Evolutionary conservation across 208 protist species (phyloP), one percentile per base, ranked within the genome.

Genomic region (Tetramitus jugosus): DNA sequence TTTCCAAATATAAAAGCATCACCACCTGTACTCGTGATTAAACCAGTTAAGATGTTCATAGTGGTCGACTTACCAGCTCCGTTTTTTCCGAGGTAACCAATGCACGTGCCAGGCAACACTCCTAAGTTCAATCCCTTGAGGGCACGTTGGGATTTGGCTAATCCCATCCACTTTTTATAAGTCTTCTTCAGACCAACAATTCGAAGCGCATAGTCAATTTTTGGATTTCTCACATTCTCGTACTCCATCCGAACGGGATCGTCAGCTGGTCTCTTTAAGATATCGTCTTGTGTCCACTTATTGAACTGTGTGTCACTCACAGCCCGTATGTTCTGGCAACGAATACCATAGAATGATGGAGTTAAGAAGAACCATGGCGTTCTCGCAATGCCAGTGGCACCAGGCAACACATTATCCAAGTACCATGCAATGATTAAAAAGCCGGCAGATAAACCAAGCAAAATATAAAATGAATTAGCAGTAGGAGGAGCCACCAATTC

Each of bases 11-110:
- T 49, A 29, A 23, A 29, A 23, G 77, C 81, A 3, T 76, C 77
- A 29, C 80, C 81, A 42, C 7, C 2, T 17, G 20, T 80, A 35
- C 43, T 6, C 23, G 2, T 53, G n/a, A 79, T 29, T 4, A 81
- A 52, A 14, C 79, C 84, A 13, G 68, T 75, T 33, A 88, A 43
- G 46, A 84, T 82, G 49, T 85, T 81, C 2, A 88, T 85, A 26
- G 76, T 49, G 4, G 82, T 88, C 3, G 85, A 79, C 46, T 88
- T 88, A 39, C 85, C 85, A 29, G 83, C 80, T 13, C 81, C 76
- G 68, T 52, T 72, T 13, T 52, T 3, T 17, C 37, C 37, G 1
- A 72, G 17, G 3, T 31, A 72, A 35, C 40, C 17, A 53, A 45
- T 1, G 35, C 65, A 53, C 52, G 1, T 1, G 37, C 42, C 42